Evolutionary conservation across 371 early-diverging fungal genomes (phyloP).

Genomic region (Apophysomyces elegans): DNA sequence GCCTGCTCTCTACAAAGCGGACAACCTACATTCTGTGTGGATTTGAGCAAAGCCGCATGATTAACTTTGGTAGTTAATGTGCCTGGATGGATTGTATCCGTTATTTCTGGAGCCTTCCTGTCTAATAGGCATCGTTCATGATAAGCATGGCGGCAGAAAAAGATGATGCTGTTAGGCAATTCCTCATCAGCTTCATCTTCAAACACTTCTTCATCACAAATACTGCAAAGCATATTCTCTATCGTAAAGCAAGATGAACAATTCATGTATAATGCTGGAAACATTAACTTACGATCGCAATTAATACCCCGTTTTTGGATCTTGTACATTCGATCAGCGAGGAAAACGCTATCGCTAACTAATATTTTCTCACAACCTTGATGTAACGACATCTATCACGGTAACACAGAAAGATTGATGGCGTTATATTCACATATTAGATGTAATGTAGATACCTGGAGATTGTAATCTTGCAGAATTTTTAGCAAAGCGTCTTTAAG

Average conservation of each 20-base stretch:
- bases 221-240: constrained; percentile 65
- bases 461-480: constrained; percentile 86
- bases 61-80: constrained; percentile 54
- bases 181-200: constrained; percentile 40
- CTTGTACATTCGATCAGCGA: constrained; percentile 74
- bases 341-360: constrained; percentile 79
- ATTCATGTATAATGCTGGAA: neutral
- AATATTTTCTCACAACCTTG: constrained; percentile 89
- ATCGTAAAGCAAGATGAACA: constrained; percentile 1
- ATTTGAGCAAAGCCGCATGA: constrained; percentile 57
- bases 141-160: constrained; percentile 79
- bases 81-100: constrained; percentile 30
- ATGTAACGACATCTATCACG: constrained; percentile 66
- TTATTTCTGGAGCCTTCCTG: constrained; percentile 14
- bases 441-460: constrained; percentile 66
- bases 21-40: constrained; percentile 54
- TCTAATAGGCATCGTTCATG: constrained; percentile 71
- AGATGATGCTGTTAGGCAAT: constrained; percentile 56
- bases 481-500: constrained; percentile 81
- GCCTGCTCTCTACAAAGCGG: constrained; percentile 61
- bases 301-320: constrained; percentile 74
- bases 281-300: constrained; percentile 45
- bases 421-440: neutral
- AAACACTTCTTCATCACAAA: constrained; percentile 67
- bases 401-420: neutral